A percentile compares a stretch with the other conserved stretches of the same genome.
Evolutionary conservation across 2,329 filamentous ascomycete genomes (phyloP).

Genomic region (Pseudogymnoascus sp.): DNA sequence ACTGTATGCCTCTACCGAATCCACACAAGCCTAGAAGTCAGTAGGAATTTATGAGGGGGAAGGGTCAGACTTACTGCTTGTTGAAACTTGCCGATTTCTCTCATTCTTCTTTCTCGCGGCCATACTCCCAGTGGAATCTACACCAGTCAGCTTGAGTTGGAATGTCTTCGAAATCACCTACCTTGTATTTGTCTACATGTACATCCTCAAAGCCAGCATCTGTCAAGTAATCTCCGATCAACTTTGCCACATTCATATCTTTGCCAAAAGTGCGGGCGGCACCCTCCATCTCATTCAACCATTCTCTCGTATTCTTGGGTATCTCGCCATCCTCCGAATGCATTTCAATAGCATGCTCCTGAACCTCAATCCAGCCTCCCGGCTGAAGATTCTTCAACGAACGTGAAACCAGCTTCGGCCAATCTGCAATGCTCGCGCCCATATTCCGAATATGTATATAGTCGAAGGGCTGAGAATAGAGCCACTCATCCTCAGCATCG

Average conservation of each 20-base stretch:
- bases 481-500: slow-evolving; percentile 27
- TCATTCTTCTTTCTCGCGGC: not conserved
- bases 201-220: slow-evolving; percentile 32
- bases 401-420: not conserved
- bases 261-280: slow-evolving; percentile 31
- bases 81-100: not conserved
- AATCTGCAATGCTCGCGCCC: slow-evolving; percentile 10
- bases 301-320: slow-evolving; percentile 16
- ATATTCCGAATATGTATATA: slow-evolving; percentile 16
- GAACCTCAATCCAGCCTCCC: slow-evolving; percentile 23
- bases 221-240: slow-evolving; percentile 24
- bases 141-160: not conserved
- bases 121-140: not conserved
- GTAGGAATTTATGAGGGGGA: not conserved
- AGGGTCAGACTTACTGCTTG: not conserved
- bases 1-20: slow-evolving; percentile 10
- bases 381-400: slow-evolving; percentile 17
- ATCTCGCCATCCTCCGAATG: slow-evolving; percentile 15
- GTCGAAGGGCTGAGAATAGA: slow-evolving; percentile 21
- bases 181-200: slow-evolving; percentile 11
- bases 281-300: slow-evolving; percentile 17
- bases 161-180: slow-evolving; percentile 8
- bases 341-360: slow-evolving; percentile 22
- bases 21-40: not conserved
- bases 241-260: slow-evolving; percentile 17